Percentiles rank a stretch among this genome's conserved stretches.
phyloP scores from a whole-genome alignment of 2,329 filamentous ascomycete species.

The Penicillium verrucosum region DNA sequence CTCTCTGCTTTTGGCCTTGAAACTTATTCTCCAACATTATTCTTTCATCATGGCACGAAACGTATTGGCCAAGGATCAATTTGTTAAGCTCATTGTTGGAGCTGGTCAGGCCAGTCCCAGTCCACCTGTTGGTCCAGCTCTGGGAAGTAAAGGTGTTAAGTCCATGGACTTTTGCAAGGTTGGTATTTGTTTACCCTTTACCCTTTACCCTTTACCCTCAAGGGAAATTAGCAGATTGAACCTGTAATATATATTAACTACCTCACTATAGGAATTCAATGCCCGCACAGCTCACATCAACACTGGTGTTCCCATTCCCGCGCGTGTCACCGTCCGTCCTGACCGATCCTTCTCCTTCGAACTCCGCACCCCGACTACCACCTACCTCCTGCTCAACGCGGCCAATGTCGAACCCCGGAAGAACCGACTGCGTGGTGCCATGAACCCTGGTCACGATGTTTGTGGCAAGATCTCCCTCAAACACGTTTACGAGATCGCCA shows the following conservation, averaged over 20 bases:
- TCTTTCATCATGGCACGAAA: slow-evolving; percentile 50
- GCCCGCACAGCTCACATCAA: slow-evolving; percentile 83
- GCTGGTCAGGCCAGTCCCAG: slow-evolving; percentile 92
- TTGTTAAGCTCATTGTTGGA: slow-evolving; percentile 97
- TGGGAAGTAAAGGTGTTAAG: slow-evolving; percentile 97
- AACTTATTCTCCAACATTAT: background rate
- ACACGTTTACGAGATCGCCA: slow-evolving; percentile 96
- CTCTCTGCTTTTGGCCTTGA: background rate
- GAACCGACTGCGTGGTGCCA: slow-evolving; percentile 71
- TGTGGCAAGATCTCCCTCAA: slow-evolving; percentile 89
- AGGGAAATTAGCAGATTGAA: too few species aligned
- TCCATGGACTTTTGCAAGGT: slow-evolving; percentile 99
- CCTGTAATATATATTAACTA: background rate
- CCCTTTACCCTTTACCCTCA: background rate
- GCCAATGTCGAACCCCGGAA: slow-evolving; percentile 70
- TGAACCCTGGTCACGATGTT: slow-evolving; percentile 69
- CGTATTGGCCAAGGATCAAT: slow-evolving; percentile 59
- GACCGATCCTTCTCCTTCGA: slow-evolving; percentile 94
- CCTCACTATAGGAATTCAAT: slow-evolving; percentile 79
- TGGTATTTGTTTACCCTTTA: slow-evolving; percentile 14
- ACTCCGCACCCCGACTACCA: slow-evolving; percentile 88
- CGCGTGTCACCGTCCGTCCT: slow-evolving; percentile 84
- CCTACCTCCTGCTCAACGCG: slow-evolving; percentile 80
- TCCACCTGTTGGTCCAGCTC: slow-evolving; percentile 90
- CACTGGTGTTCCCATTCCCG: slow-evolving; percentile 80